Base-by-base conservation (phyloP, 2,329 filamentous ascomycete genomes). In the Hymenoscyphus linearis region DNA sequence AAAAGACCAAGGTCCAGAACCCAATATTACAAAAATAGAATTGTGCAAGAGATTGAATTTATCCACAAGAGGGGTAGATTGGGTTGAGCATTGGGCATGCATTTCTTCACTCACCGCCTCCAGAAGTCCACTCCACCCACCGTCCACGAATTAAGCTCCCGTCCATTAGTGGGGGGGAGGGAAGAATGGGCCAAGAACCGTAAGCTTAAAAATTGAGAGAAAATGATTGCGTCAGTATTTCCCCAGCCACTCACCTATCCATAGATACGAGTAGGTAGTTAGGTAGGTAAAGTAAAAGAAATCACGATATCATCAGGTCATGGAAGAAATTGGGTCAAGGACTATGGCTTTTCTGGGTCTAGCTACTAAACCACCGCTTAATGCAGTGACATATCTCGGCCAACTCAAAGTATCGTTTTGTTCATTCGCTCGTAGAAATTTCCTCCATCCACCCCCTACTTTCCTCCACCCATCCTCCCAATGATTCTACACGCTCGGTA, bases 341-440 rank as follows among this genome's bases (percentile, higher is more conserved):
- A 67, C 64, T 66, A 67, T 62, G 63, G 66, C 64, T 66, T 72
- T 67, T 71, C 64, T 64, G 61, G 31, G 31, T 70, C 69, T 73
- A 71, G 67, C 69, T 72, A 71, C 69, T 64, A 68, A 31, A 31
- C 31, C 68, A 61, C 60, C 63, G 68, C 68, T 66, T 59, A 52
- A 57, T 40, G 64, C 66, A 68, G 67, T 65, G 64, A 64, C 53
- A 65, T 64, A 59, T 67, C 58, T 56, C 65, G 60, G 55, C 62
- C 62, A 60, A 64, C 62, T 65, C 65, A 61, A 64, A 64, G 65
- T 56, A 64, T 22, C 13, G 22, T 60, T 63, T 58, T 69, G 40
- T 68, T 68, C 66, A 64, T 69, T 69, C 64, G 65, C 66, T 70
- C 69, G 64, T 69, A 66, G 69, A 65, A 63, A 31, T 31, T 57